A percentile compares a stretch with the other conserved stretches of the same genome.
Evolutionary conservation across 2,329 filamentous ascomycete species (phyloP).

Genomic region (Exophiala bonariae): DNA sequence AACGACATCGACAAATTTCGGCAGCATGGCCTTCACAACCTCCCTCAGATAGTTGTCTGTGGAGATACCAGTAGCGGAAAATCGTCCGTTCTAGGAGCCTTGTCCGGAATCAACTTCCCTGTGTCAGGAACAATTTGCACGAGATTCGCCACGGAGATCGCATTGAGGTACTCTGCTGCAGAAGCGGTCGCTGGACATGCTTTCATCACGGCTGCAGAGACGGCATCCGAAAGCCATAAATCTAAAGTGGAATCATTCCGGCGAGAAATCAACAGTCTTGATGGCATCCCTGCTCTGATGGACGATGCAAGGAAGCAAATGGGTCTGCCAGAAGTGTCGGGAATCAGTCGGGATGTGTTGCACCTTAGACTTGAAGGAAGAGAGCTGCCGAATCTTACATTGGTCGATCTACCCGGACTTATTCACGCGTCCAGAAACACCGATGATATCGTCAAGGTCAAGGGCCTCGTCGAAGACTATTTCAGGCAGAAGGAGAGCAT

Average conservation of each 20-base stretch:
- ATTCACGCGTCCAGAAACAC: slow-evolving; percentile 51
- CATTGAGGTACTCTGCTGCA: slow-evolving; percentile 42
- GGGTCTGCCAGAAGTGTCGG: slow-evolving; percentile 23
- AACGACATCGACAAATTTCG: slow-evolving; percentile 59
- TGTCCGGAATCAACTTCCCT: slow-evolving; percentile 63
- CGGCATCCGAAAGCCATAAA: slow-evolving; percentile 25
- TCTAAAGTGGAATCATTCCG: slow-evolving; percentile 25
- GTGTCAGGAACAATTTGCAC: slow-evolving; percentile 62
- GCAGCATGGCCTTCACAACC: slow-evolving; percentile 47
- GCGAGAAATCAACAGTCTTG: slow-evolving; percentile 25
- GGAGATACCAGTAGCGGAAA: slow-evolving; percentile 66
- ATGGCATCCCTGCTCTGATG: slow-evolving; percentile 29
- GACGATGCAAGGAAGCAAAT: slow-evolving; percentile 28
- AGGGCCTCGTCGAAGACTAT: slow-evolving; percentile 45
- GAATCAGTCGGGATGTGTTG: slow-evolving; percentile 38
- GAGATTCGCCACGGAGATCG: slow-evolving; percentile 61
- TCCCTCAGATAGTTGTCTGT: slow-evolving; percentile 65
- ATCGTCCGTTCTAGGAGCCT: slow-evolving; percentile 60
- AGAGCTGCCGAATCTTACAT: slow-evolving; percentile 46
- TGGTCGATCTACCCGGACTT: slow-evolving; percentile 59
- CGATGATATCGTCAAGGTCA: slow-evolving; percentile 49
- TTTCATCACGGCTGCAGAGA: slow-evolving; percentile 28
- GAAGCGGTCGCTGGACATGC: slow-evolving; percentile 23
- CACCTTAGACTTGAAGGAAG: slow-evolving; percentile 31
- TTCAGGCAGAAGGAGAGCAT: slow-evolving; percentile 45